Evolutionary conservation across 352 stramenopile species (phyloP).

Genomic region (Pythium dissimile): DNA sequence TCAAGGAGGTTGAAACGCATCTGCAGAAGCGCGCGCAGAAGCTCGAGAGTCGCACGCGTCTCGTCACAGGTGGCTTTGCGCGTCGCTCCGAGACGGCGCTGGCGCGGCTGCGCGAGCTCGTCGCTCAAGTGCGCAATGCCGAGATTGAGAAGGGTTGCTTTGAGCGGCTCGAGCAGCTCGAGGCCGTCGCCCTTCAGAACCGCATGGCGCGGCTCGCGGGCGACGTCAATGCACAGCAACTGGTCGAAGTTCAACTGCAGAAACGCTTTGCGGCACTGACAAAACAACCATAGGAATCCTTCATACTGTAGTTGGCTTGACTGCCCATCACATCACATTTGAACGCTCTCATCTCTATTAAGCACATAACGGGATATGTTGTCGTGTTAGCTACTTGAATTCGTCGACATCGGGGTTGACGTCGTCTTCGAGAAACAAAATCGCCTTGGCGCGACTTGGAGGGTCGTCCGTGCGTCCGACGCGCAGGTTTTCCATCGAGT

Average conservation of each 20-base stretch:
- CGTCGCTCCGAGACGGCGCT: conserved; percentile 41
- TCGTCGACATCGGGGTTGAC: conserved; percentile 5
- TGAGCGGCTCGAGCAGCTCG: conserved; percentile 48
- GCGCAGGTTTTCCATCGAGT: conserved; percentile 74
- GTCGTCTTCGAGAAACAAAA: conserved; percentile 19
- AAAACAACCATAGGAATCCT: conserved; percentile 21
- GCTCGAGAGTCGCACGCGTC: conserved; percentile 56
- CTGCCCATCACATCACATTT: too few relatives aligned
- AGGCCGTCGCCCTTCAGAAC: conserved; percentile 48
- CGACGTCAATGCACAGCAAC: conserved; percentile 73
- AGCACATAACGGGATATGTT: neutral
- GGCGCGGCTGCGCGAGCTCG: conserved; percentile 30
- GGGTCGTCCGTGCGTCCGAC: conserved; percentile 39
- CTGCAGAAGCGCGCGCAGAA: conserved; percentile 71
- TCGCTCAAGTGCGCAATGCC: conserved; percentile 47
- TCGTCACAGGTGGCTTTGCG: conserved; percentile 65
- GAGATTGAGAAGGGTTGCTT: conserved; percentile 71
- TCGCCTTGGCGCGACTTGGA: neutral
- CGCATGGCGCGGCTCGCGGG: conserved; percentile 65
- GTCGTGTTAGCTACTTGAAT: neutral
- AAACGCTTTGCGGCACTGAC: conserved; percentile 64
- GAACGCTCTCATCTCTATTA: conserved; percentile 3
- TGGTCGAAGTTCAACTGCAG: conserved; percentile 74
- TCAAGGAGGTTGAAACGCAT: conserved; percentile 58
- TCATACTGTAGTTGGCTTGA: neutral